Conservation (phyloP, 2,329 filamentous ascomycete genomes). For the Didymosphaeria variabile region DNA sequence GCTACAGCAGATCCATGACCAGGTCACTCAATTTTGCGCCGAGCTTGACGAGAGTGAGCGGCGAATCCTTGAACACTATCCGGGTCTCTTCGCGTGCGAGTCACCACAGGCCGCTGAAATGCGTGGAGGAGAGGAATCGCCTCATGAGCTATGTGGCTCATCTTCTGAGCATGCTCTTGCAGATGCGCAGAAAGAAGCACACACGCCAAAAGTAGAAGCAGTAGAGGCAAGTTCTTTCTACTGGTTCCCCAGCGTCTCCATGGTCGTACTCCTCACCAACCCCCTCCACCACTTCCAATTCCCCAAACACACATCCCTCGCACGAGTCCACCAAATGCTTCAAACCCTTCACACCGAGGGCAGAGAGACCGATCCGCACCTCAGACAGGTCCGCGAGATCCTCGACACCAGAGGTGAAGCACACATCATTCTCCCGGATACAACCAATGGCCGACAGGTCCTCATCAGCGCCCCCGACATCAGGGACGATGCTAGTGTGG, state of each 20-base stretch:
- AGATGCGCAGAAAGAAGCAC: not conserved
- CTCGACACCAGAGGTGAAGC: constrained; percentile 22
- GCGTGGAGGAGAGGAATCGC: constrained; percentile 12
- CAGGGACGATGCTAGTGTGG: not conserved
- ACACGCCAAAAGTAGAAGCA: not conserved
- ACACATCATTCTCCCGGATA: constrained; percentile 23
- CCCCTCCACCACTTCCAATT: constrained; percentile 25
- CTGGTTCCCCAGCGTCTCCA: constrained; percentile 25
- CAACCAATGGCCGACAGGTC: constrained; percentile 14
- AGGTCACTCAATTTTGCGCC: not conserved
- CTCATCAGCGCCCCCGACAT: constrained; percentile 20
- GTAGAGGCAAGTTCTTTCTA: constrained; percentile 17
- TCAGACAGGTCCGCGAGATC: constrained; percentile 22
- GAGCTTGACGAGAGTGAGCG: constrained; percentile 7
- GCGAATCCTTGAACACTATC: not conserved
- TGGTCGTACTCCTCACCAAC: constrained; percentile 18
- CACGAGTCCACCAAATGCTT: constrained; percentile 22
- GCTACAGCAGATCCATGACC: not conserved
- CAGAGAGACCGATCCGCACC: constrained; percentile 7
- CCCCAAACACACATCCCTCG: constrained; percentile 22
- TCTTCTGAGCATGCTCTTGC: not conserved
- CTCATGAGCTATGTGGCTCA: not conserved
- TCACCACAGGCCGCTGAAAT: not conserved
- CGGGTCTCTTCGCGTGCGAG: not conserved
- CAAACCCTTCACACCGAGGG: constrained; percentile 1